phyloP scores from a whole-genome alignment of 768 basidiomycete genomes.

The Lactarius trivialis region DNA sequence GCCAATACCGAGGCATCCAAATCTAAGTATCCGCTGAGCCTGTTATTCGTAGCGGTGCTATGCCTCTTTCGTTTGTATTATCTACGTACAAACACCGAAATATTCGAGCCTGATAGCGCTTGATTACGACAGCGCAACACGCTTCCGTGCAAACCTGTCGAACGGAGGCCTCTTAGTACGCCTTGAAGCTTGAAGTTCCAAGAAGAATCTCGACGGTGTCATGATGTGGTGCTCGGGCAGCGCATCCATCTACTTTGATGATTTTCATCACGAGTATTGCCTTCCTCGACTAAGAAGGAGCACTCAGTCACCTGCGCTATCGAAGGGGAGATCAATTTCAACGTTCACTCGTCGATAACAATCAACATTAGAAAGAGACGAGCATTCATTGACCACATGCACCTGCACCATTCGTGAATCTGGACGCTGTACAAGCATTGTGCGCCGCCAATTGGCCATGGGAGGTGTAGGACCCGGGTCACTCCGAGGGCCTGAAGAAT shows the following conservation, averaged over 20 bases:
- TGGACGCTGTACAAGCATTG: too few relatives aligned
- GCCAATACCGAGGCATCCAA: slow-evolving; percentile 38
- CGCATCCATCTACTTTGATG: not conserved
- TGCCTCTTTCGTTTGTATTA: not conserved
- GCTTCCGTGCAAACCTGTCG: not conserved
- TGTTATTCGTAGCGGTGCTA: not conserved
- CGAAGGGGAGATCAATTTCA: too few relatives aligned
- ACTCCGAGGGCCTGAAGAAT: too few relatives aligned
- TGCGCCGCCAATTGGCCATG: too few relatives aligned
- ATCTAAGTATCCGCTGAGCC: slow-evolving; percentile 13
- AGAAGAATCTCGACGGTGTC: not conserved
- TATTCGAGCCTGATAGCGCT: not conserved
- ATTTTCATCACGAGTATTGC: too few relatives aligned
- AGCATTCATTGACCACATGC: too few relatives aligned
- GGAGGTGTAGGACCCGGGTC: too few relatives aligned
- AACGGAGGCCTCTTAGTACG: not conserved
- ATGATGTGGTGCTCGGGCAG: not conserved
- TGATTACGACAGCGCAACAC: not conserved
- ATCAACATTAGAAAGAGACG: too few relatives aligned
- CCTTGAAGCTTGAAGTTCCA: not conserved
- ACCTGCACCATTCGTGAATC: too few relatives aligned
- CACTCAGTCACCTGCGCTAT: too few relatives aligned
- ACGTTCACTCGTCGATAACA: too few relatives aligned
- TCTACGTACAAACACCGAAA: not conserved
- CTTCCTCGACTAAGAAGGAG: too few relatives aligned